Conservation (phyloP, 345 rosid genomes). For the Litchi chinensis region DNA sequence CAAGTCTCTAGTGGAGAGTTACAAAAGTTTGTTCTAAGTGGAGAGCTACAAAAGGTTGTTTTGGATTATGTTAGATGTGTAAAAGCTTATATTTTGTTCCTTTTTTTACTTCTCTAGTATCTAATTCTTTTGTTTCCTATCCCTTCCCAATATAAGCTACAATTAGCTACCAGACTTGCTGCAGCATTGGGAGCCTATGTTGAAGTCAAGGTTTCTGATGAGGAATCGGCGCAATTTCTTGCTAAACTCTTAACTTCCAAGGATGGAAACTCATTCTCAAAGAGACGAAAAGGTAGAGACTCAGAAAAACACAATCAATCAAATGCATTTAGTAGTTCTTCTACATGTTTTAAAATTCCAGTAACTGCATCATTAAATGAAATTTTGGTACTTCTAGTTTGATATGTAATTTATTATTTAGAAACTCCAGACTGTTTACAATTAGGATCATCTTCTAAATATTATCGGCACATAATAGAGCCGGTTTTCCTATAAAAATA, state of each 20-base stretch:
- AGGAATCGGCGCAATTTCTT: slow-evolving; percentile 64
- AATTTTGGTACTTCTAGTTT: not conserved
- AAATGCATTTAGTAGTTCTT: not conserved
- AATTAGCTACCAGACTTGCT: slow-evolving; percentile 82
- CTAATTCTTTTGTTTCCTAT: slow-evolving; percentile 10
- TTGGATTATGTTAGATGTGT: not conserved
- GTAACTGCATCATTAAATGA: not conserved
- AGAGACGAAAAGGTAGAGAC: not conserved
- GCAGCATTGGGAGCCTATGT: slow-evolving; percentile 56
- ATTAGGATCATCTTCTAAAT: not conserved
- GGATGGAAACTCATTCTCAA: not conserved
- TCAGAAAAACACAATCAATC: not conserved
- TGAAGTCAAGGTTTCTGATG: slow-evolving; percentile 65
- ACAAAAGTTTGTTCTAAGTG: too few relatives aligned
- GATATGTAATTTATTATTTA: not conserved
- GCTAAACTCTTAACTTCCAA: slow-evolving; percentile 39
- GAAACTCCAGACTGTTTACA: not conserved
- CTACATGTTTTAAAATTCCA: not conserved
- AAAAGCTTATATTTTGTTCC: not conserved
- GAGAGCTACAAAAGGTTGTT: not conserved
- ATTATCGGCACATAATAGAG: not conserved
- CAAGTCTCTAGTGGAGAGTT: too few relatives aligned
- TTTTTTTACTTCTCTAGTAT: not conserved
- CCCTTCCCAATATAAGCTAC: slow-evolving; percentile 77
- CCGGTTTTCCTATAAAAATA: not conserved